Base-by-base conservation (phyloP, 106 monocot genomes). In the Acanthochlamys bracteata region DNA sequence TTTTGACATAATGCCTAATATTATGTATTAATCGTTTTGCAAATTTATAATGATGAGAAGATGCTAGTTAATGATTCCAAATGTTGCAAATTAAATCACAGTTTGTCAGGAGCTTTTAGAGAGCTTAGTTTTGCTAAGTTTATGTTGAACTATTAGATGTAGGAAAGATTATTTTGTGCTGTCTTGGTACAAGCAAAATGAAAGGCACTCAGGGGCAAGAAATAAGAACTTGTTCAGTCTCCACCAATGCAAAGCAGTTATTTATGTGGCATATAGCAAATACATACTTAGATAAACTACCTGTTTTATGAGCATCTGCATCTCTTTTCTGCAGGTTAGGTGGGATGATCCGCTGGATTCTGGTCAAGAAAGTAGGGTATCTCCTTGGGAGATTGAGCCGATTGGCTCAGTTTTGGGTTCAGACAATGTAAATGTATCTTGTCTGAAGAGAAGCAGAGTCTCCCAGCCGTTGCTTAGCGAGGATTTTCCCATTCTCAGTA, bases 331-430 rank as follows among this genome's bases (percentile, higher is more conserved):
- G 20, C 42, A 89, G 88, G 88, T 89, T 39, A 80, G 73, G 20
- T 89, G 88, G 88, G 88, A 89, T 61, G 84, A 81, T 78, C 78
- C 66, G 63, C 69, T 78, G 4, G 81, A 81, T 59, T 47, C 15
- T 11, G 67, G 64, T 57, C 45, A 74, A 41, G 77, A 73, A 39
- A 84, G 69, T 53, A 75, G 84, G 66, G 74, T 89, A 1, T 89
- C 88, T 75, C 88, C 88, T 25, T 89, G 88, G 88, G 88, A 89
- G 69, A 76, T 89, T 41, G 84, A 84, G 67, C 75, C 75, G 8
- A 73, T 68, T 20, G 72, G 83, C 67, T 72, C 84, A 20, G 68
- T 75, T 73, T 78, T 71, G 21, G 59, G 83, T 40, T 73, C 78
- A 1, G 58, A 57, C 42, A 24, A 70, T 71, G 42, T 78, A 24